Conservation (phyloP, 805 yeast species). For the Nakazawaea ernobii region DNA sequence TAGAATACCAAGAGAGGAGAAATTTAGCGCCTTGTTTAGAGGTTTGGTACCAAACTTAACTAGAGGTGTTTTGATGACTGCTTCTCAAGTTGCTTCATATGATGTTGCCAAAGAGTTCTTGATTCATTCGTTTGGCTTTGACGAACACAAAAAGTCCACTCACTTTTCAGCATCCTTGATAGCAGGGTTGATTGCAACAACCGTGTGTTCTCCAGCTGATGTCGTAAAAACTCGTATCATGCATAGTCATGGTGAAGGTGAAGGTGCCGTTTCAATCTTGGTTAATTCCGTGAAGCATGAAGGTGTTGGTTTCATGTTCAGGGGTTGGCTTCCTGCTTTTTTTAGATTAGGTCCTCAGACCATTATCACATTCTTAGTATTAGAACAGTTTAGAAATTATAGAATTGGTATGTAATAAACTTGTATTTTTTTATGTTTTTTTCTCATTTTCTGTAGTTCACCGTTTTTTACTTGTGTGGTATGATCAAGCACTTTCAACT, state of each 20-base stretch:
- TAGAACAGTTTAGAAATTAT: slow-evolving; percentile 57
- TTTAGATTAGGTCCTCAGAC: slow-evolving; percentile 82
- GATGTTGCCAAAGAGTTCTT: slow-evolving; percentile 65
- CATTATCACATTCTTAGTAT: slow-evolving; percentile 60
- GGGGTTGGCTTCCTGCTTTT: slow-evolving; percentile 90
- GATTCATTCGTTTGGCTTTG: slow-evolving; percentile 43
- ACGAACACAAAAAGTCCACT: slow-evolving; percentile 58
- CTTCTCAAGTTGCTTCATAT: slow-evolving; percentile 84
- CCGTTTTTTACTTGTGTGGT: too few species aligned
- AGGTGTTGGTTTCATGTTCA: slow-evolving; percentile 75
- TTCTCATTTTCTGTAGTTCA: too few species aligned
- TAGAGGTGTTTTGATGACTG: slow-evolving; percentile 84
- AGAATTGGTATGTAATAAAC: slow-evolving; percentile 45
- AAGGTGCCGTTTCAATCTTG: slow-evolving; percentile 47
- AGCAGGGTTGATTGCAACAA: slow-evolving; percentile 87
- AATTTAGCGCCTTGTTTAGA: slow-evolving; percentile 51
- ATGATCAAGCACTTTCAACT: neutral
- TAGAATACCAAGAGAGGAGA: slow-evolving; percentile 58
- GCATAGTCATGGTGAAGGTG: slow-evolving; percentile 51
- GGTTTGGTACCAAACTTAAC: slow-evolving; percentile 75
- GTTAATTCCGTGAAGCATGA: slow-evolving; percentile 53
- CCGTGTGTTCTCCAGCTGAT: slow-evolving; percentile 90
- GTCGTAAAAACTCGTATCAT: slow-evolving; percentile 84
- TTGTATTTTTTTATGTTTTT: too few species aligned
- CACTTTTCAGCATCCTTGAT: slow-evolving; percentile 74